These are phyloP conservation scores for Rhizopogon parksii DNA, from an alignment of 1,284 basidiomycete genomes.

Conservation along the genomic window DNA sequence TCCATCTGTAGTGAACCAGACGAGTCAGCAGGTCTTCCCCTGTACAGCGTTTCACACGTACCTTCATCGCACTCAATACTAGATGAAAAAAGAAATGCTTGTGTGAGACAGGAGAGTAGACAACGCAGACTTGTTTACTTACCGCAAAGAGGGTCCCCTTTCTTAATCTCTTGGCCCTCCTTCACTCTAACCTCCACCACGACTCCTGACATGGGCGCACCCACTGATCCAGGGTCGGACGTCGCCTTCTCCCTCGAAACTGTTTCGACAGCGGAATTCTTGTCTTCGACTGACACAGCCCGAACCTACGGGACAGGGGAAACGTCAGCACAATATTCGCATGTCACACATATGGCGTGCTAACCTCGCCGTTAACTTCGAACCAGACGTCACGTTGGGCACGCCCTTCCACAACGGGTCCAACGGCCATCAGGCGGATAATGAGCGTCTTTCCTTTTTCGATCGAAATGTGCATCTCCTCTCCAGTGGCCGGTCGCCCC, in stretches of 20 bases:
- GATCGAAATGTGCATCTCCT: slow-evolving; percentile 96
- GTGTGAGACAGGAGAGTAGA: slow-evolving; percentile 7
- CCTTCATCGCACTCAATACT: slow-evolving; percentile 91
- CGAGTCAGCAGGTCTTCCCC: slow-evolving; percentile 12
- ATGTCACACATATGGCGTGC: slow-evolving; percentile 4
- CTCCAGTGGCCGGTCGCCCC: slow-evolving; percentile 83
- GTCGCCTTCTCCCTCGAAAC: slow-evolving; percentile 92
- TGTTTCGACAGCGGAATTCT: slow-evolving; percentile 92
- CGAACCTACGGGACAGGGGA: slow-evolving; percentile 53
- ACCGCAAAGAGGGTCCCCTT: slow-evolving; percentile 90
- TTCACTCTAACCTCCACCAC: slow-evolving; percentile 97
- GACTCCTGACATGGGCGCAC: slow-evolving; percentile 95
- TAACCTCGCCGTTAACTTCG: slow-evolving; percentile 92
- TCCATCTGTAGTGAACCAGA: slow-evolving; percentile 69
- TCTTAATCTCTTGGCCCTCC: slow-evolving; percentile 95
- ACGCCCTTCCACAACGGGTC: slow-evolving; percentile 85
- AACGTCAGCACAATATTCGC: slow-evolving; percentile 13
- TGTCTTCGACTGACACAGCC: slow-evolving; percentile 91
- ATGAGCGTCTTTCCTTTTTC: slow-evolving; percentile 98
- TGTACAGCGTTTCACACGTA: slow-evolving; percentile 25
- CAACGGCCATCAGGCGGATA: slow-evolving; percentile 92
- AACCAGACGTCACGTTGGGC: slow-evolving; percentile 98
- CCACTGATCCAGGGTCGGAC: slow-evolving; percentile 89
- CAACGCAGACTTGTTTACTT: slow-evolving; percentile 22
- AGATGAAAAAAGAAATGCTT: slow-evolving; percentile 15